Evolutionary conservation across 1,284 basidiomycete genomes (phyloP).

Genomic region (Volvariella surrecta): DNA sequence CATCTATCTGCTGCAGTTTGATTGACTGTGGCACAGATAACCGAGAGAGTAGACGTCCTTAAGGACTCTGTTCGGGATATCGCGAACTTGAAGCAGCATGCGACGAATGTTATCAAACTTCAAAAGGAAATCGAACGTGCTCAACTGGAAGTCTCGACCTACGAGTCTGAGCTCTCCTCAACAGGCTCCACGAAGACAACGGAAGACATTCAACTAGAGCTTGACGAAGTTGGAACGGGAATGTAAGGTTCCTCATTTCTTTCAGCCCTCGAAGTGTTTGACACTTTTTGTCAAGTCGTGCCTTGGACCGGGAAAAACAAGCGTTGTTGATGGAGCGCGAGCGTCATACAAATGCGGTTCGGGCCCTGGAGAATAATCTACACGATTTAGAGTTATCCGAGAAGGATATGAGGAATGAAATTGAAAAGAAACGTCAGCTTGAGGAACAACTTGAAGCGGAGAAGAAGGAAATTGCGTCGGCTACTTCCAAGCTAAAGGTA

Average conservation of each 20-base stretch:
- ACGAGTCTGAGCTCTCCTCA: slow-evolving; percentile 63
- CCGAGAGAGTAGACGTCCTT: slow-evolving; percentile 35
- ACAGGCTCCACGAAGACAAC: slow-evolving; percentile 76
- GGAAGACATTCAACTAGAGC: slow-evolving; percentile 76
- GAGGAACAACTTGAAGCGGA: slow-evolving; percentile 56
- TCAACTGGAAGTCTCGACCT: slow-evolving; percentile 49
- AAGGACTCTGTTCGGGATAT: slow-evolving; percentile 59
- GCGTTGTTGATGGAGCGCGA: slow-evolving; percentile 57
- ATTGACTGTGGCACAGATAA: slow-evolving; percentile 27
- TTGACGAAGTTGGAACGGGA: slow-evolving; percentile 51
- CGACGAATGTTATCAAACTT: slow-evolving; percentile 52
- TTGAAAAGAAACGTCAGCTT: slow-evolving; percentile 53
- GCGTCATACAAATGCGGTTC: slow-evolving; percentile 46
- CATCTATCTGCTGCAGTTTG: neutral
- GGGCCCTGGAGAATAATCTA: slow-evolving; percentile 48
- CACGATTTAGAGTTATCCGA: slow-evolving; percentile 58
- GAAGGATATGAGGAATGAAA: slow-evolving; percentile 49
- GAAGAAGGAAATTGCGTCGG: slow-evolving; percentile 47
- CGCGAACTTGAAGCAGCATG: slow-evolving; percentile 54
- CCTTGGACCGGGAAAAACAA: slow-evolving; percentile 62
- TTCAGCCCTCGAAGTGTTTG: neutral
- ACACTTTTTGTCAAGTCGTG: neutral
- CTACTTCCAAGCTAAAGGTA: slow-evolving; percentile 40
- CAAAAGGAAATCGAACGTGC: slow-evolving; percentile 62
- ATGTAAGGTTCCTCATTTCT: slow-evolving; percentile 42